Evolutionary conservation across 169 alveolate species (phyloP).

Genomic region (Plasmodium coatneyi): DNA sequence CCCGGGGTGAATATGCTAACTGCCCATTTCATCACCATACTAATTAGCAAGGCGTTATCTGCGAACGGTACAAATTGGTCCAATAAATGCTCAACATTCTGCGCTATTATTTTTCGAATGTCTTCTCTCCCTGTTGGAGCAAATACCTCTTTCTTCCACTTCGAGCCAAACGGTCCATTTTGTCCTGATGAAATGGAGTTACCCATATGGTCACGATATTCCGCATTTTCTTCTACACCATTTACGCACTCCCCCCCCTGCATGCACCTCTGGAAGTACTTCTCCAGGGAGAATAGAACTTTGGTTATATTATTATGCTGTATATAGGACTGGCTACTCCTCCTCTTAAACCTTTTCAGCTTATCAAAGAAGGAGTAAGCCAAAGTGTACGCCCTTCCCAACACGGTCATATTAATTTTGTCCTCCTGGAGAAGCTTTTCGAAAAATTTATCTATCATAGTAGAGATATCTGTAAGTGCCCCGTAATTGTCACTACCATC

Average conservation of each 20-base stretch:
- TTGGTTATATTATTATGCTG: conserved; percentile 15
- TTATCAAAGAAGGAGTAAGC: conserved; percentile 38
- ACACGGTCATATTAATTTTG: conserved; percentile 4
- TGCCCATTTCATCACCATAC: conserved; percentile 36
- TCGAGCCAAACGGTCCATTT: not conserved
- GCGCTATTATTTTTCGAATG: not conserved
- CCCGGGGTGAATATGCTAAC: conserved; percentile 14
- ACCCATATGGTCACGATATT: not conserved
- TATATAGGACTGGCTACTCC: conserved; percentile 38
- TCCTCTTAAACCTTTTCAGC: conserved; percentile 22
- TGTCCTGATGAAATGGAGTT: not conserved
- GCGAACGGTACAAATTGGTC: conserved; percentile 23
- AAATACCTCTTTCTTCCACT: not conserved
- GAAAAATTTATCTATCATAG: conserved; percentile 40
- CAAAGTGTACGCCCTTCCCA: conserved; percentile 30
- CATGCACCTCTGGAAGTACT: conserved; percentile 19
- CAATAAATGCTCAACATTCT: conserved; percentile 43
- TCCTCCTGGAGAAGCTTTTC: not conserved
- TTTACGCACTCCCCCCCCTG: not conserved
- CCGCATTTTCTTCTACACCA: not conserved
- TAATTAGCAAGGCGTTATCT: conserved; percentile 29
- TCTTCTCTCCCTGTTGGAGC: not conserved
- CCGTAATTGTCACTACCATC: not conserved
- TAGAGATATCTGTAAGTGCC: not conserved
- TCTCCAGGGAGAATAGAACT: conserved; percentile 27